Evolutionary conservation across 1,284 basidiomycete species (phyloP).

Genomic region (Blastosporella zonata): DNA sequence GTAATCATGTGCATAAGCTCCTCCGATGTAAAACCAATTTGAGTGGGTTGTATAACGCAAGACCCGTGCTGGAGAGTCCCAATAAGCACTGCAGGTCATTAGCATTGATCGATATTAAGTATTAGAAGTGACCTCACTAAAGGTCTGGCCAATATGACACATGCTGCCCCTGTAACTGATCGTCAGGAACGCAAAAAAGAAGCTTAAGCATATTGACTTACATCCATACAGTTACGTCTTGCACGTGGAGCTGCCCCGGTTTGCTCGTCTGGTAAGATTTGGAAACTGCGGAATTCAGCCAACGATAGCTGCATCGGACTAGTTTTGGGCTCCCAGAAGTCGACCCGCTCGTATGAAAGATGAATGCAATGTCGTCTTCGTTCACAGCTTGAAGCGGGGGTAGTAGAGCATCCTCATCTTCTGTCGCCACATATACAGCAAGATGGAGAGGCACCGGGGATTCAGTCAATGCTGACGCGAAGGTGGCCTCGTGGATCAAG

Average conservation of each 20-base stretch:
- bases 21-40: constrained; percentile 57
- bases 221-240: constrained; percentile 68
- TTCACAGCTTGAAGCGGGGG: constrained; percentile 35
- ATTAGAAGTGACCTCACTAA: constrained; percentile 44
- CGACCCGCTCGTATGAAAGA: constrained; percentile 68
- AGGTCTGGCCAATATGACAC: constrained; percentile 67
- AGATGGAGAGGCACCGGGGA: constrained; percentile 42
- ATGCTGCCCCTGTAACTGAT: constrained; percentile 55
- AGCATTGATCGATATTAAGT: constrained; percentile 26
- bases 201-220: constrained; percentile 40
- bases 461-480: constrained; percentile 31
- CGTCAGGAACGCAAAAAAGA: constrained; percentile 24
- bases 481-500: constrained; percentile 50
- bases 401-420: constrained; percentile 31
- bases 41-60: constrained; percentile 67
- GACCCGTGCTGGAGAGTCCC: constrained; percentile 66
- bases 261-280: constrained; percentile 53
- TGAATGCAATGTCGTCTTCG: constrained; percentile 45
- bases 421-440: constrained; percentile 26
- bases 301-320: constrained; percentile 54
- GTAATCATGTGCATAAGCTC: constrained; percentile 71
- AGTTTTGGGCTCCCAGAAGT: constrained; percentile 67
- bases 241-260: constrained; percentile 45
- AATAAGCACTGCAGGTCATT: constrained; percentile 58
- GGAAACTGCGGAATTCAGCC: constrained; percentile 50